Conservation (phyloP, 202 grass and related monocot genomes). For the Saccharum hybrid region DNA sequence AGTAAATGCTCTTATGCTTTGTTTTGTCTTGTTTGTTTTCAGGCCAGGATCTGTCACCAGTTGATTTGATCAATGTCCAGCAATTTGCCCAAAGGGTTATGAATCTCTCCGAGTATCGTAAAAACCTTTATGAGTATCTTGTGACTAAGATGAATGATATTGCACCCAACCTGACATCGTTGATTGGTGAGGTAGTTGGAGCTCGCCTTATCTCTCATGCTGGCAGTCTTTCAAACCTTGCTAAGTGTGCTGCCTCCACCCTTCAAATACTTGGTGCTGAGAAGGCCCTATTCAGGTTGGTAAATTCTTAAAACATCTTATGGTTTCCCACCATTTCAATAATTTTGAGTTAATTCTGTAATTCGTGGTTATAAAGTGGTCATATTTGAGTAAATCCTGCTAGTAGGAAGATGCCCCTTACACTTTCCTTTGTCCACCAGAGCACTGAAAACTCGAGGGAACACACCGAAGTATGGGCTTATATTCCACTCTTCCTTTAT, state of each 20-base stretch:
- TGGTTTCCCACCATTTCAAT: neutral
- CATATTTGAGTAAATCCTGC: neutral
- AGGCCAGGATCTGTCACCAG: constrained; percentile 88
- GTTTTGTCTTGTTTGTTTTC: constrained; percentile 41
- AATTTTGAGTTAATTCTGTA: neutral
- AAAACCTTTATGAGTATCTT: constrained; percentile 89
- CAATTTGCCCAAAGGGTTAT: constrained; percentile 93
- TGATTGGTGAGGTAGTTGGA: constrained; percentile 90
- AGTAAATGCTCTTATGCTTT: neutral
- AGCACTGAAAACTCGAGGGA: constrained; percentile 85
- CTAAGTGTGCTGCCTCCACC: constrained; percentile 75
- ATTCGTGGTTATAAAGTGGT: neutral
- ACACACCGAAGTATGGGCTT: constrained; percentile 95
- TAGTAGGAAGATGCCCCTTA: neutral
- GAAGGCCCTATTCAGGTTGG: constrained; percentile 86
- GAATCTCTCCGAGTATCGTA: constrained; percentile 91
- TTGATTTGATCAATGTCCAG: constrained; percentile 94
- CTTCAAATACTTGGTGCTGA: constrained; percentile 95
- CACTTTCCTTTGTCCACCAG: constrained; percentile 43
- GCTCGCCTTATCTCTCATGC: constrained; percentile 91
- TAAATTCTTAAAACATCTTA: neutral
- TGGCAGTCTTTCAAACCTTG: constrained; percentile 93
- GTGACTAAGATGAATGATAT: constrained; percentile 97
- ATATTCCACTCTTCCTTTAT: constrained; percentile 99
- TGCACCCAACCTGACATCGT: constrained; percentile 75